These are phyloP conservation scores for Cerrena zonata DNA, from an alignment of 1,284 basidiomycete species.

Conservation along the genomic window DNA sequence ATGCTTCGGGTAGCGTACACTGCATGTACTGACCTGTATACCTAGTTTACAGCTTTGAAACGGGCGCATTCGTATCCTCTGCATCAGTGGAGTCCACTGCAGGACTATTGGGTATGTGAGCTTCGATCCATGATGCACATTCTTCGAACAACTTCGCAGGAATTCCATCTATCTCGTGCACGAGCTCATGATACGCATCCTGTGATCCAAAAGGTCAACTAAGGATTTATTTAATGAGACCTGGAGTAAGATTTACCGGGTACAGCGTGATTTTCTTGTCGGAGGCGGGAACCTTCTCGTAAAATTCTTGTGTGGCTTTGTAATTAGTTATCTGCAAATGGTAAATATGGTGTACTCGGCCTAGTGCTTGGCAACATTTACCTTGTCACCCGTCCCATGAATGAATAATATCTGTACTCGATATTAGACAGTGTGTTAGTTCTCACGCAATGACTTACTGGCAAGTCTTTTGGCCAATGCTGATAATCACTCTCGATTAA, in stretches of 20 bases:
- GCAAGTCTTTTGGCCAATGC: slow-evolving; percentile 68
- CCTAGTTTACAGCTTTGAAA: neutral
- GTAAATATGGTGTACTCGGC: neutral
- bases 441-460: slow-evolving; percentile 28
- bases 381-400: slow-evolving; percentile 75
- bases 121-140: slow-evolving; percentile 50
- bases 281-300: slow-evolving; percentile 49
- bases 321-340: slow-evolving; percentile 51
- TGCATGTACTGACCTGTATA: too few species aligned
- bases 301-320: slow-evolving; percentile 57
- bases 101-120: slow-evolving; percentile 9
- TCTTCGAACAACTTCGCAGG: slow-evolving; percentile 57
- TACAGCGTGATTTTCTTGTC: slow-evolving; percentile 63
- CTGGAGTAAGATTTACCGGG: slow-evolving; percentile 36
- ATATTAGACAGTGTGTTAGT: too few species aligned
- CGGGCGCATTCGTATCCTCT: neutral
- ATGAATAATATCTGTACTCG: slow-evolving; percentile 58
- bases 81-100: neutral
- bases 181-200: slow-evolving; percentile 78
- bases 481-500: slow-evolving; percentile 50
- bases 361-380: slow-evolving; percentile 20
- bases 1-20: too few species aligned
- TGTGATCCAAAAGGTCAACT: too few species aligned
- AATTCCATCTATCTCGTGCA: slow-evolving; percentile 73
- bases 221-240: neutral